Evolutionary conservation across 208 protist species (phyloP).

Genomic region (Polymyxa betae): DNA sequence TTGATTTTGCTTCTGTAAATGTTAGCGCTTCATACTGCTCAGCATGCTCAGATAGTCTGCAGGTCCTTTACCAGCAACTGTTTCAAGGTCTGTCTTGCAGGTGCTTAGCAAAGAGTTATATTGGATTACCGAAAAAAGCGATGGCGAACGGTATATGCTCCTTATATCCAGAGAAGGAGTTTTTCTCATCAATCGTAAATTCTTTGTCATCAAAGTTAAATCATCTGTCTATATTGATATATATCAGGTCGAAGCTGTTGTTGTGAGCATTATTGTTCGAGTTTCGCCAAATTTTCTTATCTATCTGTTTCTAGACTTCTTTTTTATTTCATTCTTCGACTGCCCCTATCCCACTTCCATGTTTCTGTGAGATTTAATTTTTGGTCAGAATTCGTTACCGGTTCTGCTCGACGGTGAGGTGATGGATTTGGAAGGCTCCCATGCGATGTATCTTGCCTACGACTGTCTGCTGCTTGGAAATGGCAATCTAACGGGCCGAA

Average conservation of each 20-base stretch:
- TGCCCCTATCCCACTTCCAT: background rate
- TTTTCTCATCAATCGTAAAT: slow-evolving; percentile 15
- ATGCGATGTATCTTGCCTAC: slow-evolving; percentile 21
- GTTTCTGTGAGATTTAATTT: background rate
- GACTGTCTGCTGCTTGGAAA: background rate
- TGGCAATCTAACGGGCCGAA: background rate
- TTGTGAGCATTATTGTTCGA: no score
- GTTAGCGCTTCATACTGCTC: no score
- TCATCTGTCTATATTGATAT: background rate
- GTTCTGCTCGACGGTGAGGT: slow-evolving; percentile 27
- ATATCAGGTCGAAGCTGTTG: background rate
- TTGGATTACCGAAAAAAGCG: slow-evolving; percentile 32
- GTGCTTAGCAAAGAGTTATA: background rate
- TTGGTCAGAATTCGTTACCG: background rate
- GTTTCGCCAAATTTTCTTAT: no score
- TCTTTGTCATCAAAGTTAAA: background rate
- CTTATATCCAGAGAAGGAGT: background rate
- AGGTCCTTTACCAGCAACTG: slow-evolving; percentile 5
- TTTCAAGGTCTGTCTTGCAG: background rate
- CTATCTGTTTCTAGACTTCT: no score
- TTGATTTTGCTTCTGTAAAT: no score
- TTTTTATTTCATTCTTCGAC: no score
- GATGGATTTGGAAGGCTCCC: slow-evolving; percentile 1
- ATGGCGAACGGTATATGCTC: slow-evolving; percentile 16
- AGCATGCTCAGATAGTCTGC: no score